Base-by-base conservation (phyloP, 306 rosid genomes). In the Quercus robur region DNA sequence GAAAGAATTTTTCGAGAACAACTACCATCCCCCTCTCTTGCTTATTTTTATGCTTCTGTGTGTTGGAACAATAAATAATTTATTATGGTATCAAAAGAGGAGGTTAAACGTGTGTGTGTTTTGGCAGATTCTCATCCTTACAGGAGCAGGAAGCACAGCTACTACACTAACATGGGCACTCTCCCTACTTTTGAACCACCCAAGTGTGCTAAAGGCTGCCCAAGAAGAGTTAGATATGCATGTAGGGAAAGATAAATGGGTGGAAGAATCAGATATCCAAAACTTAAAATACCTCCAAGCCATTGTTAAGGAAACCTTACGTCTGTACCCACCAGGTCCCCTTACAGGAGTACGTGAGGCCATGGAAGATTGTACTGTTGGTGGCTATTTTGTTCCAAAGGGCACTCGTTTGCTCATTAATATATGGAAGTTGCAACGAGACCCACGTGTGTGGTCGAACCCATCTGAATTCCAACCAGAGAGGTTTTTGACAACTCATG, bases 361-460 rank as follows among this genome's bases (percentile, higher is more conserved):
- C 73, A 70, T n/a, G 6, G 79, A 85, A 72, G 88, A 81, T n/a
- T 81, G 88, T n/a, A 14, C 11, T 3, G 18, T 85, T 0, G 78
- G 76, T 0, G 67, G 66, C 11, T 72, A 75, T 49, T 10, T 12
- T 6, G 58, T 85, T 11, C 64, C 82, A 6, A 82, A 66, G 21
- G 86, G 88, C 49, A 82, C 86, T 9, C 88, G 86, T 8, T 46
- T 85, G 52, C 23, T 79, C 12, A 75, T 85, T 17, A 82, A 85
- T 57, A 64, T 85, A 18, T 85, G 86, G 88, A 85, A 82, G 11
- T 8, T 82, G 21, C 88, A 85, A 0, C 75, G 86, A 3, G 88
- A 85, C 79, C 84, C 86, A 1, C 44, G 59, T 4, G 44, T 82
- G 35, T 85, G 88, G 86, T 3, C 84, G 1, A 59, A 81, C 68